phyloP scores from a whole-genome alignment of 75 land plant genomes.

The Adiantum capillusveneris region DNA sequence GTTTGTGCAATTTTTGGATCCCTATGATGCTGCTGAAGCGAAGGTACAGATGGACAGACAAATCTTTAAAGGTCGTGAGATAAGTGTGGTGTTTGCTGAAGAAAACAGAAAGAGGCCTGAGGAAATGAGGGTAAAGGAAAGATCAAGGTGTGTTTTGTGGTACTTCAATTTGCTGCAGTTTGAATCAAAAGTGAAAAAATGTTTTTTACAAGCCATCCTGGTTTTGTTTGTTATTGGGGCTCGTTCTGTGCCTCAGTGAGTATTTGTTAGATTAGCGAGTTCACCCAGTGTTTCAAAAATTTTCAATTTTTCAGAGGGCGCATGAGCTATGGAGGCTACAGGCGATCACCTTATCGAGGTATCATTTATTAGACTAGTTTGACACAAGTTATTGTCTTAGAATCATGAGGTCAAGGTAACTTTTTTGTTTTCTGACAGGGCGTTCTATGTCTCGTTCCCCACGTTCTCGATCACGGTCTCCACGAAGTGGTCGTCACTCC shows the following conservation, averaged over 20 bases:
- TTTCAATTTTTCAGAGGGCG: background rate
- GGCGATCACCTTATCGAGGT: constrained; percentile 4
- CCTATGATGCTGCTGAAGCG: constrained; percentile 72
- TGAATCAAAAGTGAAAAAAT: too few relatives aligned
- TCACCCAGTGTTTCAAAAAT: too few relatives aligned
- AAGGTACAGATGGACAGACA: constrained; percentile 70
- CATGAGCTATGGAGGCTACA: background rate
- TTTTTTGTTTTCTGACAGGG: background rate
- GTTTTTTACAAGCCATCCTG: too few relatives aligned
- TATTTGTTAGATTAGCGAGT: too few relatives aligned
- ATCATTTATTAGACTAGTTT: background rate
- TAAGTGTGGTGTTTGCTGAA: constrained; percentile 83
- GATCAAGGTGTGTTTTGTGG: background rate
- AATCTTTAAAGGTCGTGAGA: constrained; percentile 58
- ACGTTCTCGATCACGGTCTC: constrained; percentile 8
- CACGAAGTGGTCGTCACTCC: constrained; percentile 11
- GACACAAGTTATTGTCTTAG: background rate
- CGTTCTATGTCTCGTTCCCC: constrained; percentile 19
- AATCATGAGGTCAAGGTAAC: too few relatives aligned
- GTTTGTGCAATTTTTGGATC: constrained; percentile 66
- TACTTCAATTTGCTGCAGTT: too few relatives aligned
- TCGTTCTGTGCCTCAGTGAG: too few relatives aligned
- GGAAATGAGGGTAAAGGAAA: constrained; percentile 55
- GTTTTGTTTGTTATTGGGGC: too few relatives aligned
- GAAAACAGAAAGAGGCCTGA: constrained; percentile 69